Percentiles rank a stretch among this genome's conserved stretches.
Evolutionary conservation across 371 early-diverging fungal genomes (phyloP).

Genomic region (Mucor plumbeus): DNA sequence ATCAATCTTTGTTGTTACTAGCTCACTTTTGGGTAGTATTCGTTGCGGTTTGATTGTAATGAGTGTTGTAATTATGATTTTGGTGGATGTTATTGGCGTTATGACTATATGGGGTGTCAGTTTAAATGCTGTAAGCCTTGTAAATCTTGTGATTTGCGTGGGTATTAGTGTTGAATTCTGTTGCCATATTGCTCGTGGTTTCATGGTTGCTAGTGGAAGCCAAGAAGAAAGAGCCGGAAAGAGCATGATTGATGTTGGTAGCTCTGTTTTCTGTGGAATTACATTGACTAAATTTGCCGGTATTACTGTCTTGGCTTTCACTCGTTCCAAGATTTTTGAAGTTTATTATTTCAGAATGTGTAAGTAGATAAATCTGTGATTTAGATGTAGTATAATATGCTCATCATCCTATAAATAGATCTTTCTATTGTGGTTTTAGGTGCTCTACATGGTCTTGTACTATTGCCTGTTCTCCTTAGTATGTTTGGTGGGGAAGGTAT

Average conservation of each 20-base stretch:
- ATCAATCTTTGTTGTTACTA: constrained; percentile 66
- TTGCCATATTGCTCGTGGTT: constrained; percentile 73
- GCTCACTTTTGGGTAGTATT: constrained; percentile 60
- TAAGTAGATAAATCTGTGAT: constrained; percentile 25
- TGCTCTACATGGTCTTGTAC: constrained; percentile 72
- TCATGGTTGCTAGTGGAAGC: constrained; percentile 57
- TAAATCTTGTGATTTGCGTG: constrained; percentile 77
- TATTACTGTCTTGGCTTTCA: constrained; percentile 74
- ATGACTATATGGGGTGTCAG: constrained; percentile 73
- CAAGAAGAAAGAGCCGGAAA: constrained; percentile 53
- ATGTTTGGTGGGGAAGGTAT: constrained; percentile 61
- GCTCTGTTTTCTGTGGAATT: constrained; percentile 78
- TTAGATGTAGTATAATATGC: not conserved
- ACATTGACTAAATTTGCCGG: constrained; percentile 80
- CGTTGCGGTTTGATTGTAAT: constrained; percentile 67
- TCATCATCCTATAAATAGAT: constrained; percentile 35
- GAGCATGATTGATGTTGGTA: constrained; percentile 70
- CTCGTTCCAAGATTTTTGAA: constrained; percentile 77
- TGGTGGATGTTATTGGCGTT: constrained; percentile 68
- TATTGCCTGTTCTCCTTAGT: constrained; percentile 70
- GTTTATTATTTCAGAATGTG: constrained; percentile 83
- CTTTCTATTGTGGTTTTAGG: constrained; percentile 72
- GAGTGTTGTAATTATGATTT: constrained; percentile 65
- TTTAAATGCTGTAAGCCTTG: constrained; percentile 76
- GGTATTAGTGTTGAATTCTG: constrained; percentile 84